Conservation (phyloP, 257 asterid genomes). For the Lithospermum erythrorhizon region DNA sequence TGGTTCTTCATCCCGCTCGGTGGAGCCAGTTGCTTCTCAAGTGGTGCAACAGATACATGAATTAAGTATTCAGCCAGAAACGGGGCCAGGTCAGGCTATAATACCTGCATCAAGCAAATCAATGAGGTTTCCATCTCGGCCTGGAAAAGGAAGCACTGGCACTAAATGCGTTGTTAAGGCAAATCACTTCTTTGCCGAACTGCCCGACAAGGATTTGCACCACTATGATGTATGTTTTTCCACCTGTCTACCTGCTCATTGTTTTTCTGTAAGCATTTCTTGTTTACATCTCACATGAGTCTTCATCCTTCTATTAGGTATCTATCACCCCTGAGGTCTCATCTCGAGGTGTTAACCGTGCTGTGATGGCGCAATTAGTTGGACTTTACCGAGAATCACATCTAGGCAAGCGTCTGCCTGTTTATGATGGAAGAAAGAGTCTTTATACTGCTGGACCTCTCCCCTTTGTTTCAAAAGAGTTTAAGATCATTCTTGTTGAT, state of each 20-base stretch:
- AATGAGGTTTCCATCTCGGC: slow-evolving; percentile 73
- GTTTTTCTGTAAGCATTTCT: too few relatives aligned
- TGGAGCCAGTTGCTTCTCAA: slow-evolving; percentile 28
- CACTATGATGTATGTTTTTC: slow-evolving; percentile 72
- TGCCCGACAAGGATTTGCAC: slow-evolving; percentile 87
- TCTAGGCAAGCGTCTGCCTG: slow-evolving; percentile 82
- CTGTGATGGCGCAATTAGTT: slow-evolving; percentile 79
- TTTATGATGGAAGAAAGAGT: slow-evolving; percentile 94
- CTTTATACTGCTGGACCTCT: slow-evolving; percentile 93
- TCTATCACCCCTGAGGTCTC: slow-evolving; percentile 73
- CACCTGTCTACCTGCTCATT: not conserved
- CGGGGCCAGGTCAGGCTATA: slow-evolving; percentile 32
- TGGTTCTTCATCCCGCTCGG: slow-evolving; percentile 42
- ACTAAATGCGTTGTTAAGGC: slow-evolving; percentile 75
- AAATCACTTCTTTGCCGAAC: slow-evolving; percentile 81
- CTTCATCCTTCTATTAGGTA: slow-evolving; percentile 31
- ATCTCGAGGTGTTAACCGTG: slow-evolving; percentile 79
- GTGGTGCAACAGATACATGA: slow-evolving; percentile 35
- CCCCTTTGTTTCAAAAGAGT: slow-evolving; percentile 66
- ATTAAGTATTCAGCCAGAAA: slow-evolving; percentile 38
- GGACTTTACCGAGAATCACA: slow-evolving; percentile 59
- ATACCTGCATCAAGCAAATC: slow-evolving; percentile 82
- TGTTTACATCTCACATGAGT: too few relatives aligned
- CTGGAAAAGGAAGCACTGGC: slow-evolving; percentile 76
- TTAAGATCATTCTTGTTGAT: slow-evolving; percentile 51